Evolutionary conservation across 495 filamentous ascomycete species (phyloP).

Genomic region (Hypoxylon trugodes): DNA sequence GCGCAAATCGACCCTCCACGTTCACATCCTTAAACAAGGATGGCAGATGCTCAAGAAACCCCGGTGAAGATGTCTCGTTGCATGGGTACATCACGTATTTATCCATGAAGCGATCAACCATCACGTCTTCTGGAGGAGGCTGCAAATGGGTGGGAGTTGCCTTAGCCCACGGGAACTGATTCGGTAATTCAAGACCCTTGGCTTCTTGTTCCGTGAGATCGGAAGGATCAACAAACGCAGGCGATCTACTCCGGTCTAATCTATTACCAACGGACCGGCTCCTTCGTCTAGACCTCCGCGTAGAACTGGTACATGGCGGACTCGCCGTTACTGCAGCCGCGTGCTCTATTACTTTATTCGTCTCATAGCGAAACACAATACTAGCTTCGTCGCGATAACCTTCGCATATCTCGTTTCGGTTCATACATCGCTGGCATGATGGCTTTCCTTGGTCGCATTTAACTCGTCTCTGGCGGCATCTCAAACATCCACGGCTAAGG

Average conservation of each 20-base stretch:
- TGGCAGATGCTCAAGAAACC: constrained; percentile 49
- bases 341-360: constrained; percentile 32
- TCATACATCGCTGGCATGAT: constrained; percentile 43
- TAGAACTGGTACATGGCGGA: neutral
- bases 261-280: constrained; percentile 15
- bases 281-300: constrained; percentile 4
- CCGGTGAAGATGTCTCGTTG: constrained; percentile 43
- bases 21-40: constrained; percentile 46
- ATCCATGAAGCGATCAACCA: constrained; percentile 42
- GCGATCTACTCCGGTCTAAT: neutral
- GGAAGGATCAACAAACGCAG: constrained; percentile 20
- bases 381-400: constrained; percentile 45
- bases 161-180: constrained; percentile 12
- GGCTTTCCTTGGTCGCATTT: constrained; percentile 44
- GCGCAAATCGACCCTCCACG: constrained; percentile 42
- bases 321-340: constrained; percentile 1
- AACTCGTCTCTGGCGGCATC: constrained; percentile 41
- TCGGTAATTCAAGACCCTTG: constrained; percentile 12
- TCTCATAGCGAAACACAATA: constrained; percentile 47
- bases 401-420: constrained; percentile 43
- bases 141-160: neutral
- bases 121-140: constrained; percentile 39
- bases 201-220: constrained; percentile 25
- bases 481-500: constrained; percentile 36
- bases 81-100: constrained; percentile 50